Base-by-base conservation (phyloP, 805 yeast genomes). In the Kodamaea hsintzibuensis region DNA sequence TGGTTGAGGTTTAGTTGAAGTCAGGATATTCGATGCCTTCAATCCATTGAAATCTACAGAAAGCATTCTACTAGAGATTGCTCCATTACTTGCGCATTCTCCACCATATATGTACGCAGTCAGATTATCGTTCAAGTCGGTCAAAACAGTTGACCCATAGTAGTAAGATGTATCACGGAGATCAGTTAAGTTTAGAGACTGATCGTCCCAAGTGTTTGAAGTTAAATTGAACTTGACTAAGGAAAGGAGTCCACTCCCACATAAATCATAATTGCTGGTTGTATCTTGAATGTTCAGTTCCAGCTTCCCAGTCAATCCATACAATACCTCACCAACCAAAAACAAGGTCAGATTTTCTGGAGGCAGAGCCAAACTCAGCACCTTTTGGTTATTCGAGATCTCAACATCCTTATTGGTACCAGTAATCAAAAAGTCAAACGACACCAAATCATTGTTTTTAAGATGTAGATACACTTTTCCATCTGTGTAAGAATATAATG, bases 51-150 rank as follows among this genome's bases (percentile, higher is more conserved):
- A 64, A 56, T 82, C 76, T 37, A 82, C 62, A 33, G 81, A 73
- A 2, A 83, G 48, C 47, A 84, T 61, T 49, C 87, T 64, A 52
- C 65, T 66, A 1, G 82, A 68, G 1, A 78, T 68, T 0, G 60
- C 50, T 2, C 65, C 63, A 9, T 56, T 57, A 0, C 51, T 14
- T 5, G 53, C 54, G 30, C 77, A 69, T 2, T 53, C 40, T 0
- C 89, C 89, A 1, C 88, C 88, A 60, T 80, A 84, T 0, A 84
- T 73, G 61, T 80, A 84, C 0, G 84, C 60, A 1, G 77, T 68
- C 14, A 69, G 64, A 7, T 70, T 59, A 7, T 60, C 60, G 13
- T 70, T 67, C 12, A 68, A 68, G 14, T 77, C 73, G 2, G 81
- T 68, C 51, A 84, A 62, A 50, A 81, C 71, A 0, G 81, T 66